Evolutionary conservation across 257 asterid species (phyloP), one percentile per base, ranked within the genome.

Genomic region (Fraxinus anomala): DNA sequence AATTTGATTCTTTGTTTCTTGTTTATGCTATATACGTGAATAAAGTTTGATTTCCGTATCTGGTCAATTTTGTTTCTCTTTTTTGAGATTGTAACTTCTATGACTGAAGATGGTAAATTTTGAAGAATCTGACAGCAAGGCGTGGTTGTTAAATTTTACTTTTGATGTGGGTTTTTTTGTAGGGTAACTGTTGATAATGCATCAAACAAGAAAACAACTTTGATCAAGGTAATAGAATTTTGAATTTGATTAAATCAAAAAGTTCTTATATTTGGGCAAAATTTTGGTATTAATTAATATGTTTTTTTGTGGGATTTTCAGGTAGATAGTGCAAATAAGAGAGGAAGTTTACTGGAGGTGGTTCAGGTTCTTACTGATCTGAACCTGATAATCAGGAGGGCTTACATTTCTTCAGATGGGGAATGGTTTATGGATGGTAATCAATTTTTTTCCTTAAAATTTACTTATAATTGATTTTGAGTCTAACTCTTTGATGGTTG

Each of bases 371-470:
- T 94, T 77, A 86, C 88, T 81, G 98, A 94, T 89, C 77, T 92
- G 89, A 89, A 90, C 85, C 87, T 92, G 80, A 84, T 90, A 33
- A 86, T 92, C 73, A 88, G 65, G 73, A 88, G 92, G 82, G 99
- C 99, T 75, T 94, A 94, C 86, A 94, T 94, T 85, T 87, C 97
- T 80, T 94, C 98, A 6, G 99, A 94, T 82, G 99, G 96, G 14
- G 97, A 80, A 74, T 94, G 99, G 97, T 94, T 94, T 78, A 94
- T 92, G 97, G 99, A 94, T 89, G 98, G 99, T 94, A 42, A 84
- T 67, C 3, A 14, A 17, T 47, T 75, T 30, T 19, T 13, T 17
- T 19, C 14, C 26, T 31, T 54, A 4, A n/a, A 76, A 49, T 82
- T 44, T 21, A 39, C 16, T 56, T 70, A 8, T 24, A 36, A 16